Evolutionary conservation across 2,329 filamentous ascomycete species (phyloP).

Genomic region (Kalmusia sp.): DNA sequence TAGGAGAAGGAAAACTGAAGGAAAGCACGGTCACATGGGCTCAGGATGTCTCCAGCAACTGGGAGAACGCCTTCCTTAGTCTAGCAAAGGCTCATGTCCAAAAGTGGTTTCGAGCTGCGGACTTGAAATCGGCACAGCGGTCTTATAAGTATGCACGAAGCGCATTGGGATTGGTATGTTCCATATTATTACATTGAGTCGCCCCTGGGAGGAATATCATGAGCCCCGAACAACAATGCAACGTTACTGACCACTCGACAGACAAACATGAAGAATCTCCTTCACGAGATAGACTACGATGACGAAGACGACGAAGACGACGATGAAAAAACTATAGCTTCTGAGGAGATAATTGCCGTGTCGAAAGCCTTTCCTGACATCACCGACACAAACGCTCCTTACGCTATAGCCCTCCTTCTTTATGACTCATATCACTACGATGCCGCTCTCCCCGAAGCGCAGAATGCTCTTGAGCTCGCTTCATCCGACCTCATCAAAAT

Average conservation of each 20-base stretch:
- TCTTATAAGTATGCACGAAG: background rate
- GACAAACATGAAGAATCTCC: background rate
- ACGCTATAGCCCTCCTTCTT: background rate
- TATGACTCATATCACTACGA: background rate
- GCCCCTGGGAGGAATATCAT: no score
- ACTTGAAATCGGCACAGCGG: background rate
- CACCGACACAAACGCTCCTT: background rate
- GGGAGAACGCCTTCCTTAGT: background rate
- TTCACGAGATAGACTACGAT: background rate
- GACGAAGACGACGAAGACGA: background rate
- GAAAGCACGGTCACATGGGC: background rate
- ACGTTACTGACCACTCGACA: background rate
- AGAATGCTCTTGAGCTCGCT: background rate
- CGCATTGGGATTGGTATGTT: background rate
- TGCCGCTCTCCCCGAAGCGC: background rate
- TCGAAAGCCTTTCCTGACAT: background rate
- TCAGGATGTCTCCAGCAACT: background rate
- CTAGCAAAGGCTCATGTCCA: constrained; percentile 1
- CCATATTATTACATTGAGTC: no score
- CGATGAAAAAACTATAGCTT: background rate
- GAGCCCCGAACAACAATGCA: no score
- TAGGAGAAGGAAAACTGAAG: background rate
- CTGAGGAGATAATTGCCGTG: background rate
- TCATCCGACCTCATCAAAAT: background rate
- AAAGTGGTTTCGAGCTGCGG: background rate